A percentile compares a stretch with the other conserved stretches of the same genome.
Evolutionary conservation across 2,329 filamentous ascomycete genomes (phyloP).

Genomic region (Orbilia brochopaga): DNA sequence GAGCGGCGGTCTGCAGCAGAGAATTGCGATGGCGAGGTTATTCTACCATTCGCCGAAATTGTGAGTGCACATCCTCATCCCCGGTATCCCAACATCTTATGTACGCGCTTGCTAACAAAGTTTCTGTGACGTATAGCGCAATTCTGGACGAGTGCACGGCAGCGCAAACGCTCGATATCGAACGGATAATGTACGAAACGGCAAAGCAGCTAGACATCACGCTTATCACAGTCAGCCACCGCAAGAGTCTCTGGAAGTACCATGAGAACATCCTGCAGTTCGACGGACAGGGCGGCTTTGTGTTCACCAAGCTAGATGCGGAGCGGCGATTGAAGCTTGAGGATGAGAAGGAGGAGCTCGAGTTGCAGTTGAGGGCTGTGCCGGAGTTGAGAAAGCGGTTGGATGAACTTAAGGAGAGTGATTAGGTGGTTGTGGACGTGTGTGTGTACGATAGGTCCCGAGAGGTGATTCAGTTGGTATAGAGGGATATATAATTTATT

Average conservation of each 20-base stretch:
- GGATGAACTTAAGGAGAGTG: slow-evolving; percentile 70
- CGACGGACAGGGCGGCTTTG: slow-evolving; percentile 87
- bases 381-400: slow-evolving; percentile 87
- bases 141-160: slow-evolving; percentile 97
- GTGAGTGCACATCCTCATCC: slow-evolving; percentile 25
- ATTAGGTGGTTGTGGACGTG: not conserved
- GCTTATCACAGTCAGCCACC: slow-evolving; percentile 93
- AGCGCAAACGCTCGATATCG: slow-evolving; percentile 91
- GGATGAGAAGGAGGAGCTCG: slow-evolving; percentile 95
- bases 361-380: slow-evolving; percentile 80
- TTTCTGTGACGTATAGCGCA: slow-evolving; percentile 61
- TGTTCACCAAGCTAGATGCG: slow-evolving; percentile 89
- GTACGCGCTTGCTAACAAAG: slow-evolving; percentile 13
- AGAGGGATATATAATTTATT: not conserved
- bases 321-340: slow-evolving; percentile 83
- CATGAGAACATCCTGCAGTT: slow-evolving; percentile 95
- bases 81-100: not conserved
- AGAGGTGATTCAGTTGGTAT: not conserved
- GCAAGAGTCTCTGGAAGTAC: slow-evolving; percentile 93
- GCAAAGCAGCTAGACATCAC: slow-evolving; percentile 91
- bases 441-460: not conserved
- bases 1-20: slow-evolving; percentile 89
- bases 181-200: slow-evolving; percentile 95
- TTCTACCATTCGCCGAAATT: slow-evolving; percentile 55
- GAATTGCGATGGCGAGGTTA: slow-evolving; percentile 86